A percentile compares a stretch with the other conserved stretches of the same genome.
phyloP scores from a whole-genome alignment of 2,329 filamentous ascomycete species.

The Madurella fahalii region DNA sequence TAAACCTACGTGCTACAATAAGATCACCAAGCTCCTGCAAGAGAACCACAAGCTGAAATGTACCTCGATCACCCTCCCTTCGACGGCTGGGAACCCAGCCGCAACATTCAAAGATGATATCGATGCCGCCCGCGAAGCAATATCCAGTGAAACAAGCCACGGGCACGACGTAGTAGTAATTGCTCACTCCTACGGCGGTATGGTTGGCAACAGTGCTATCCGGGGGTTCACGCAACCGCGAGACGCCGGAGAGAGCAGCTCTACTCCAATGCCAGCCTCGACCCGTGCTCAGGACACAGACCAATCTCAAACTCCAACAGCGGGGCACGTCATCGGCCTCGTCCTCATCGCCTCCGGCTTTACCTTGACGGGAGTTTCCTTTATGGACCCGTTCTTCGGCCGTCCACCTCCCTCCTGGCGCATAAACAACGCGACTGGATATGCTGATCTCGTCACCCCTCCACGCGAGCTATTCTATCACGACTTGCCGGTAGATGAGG shows the following conservation, averaged over 20 bases:
- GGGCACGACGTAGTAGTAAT: constrained; percentile 44
- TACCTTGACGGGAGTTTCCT: constrained; percentile 33
- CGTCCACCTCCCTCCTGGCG: constrained; percentile 41
- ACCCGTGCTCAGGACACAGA: too few relatives aligned
- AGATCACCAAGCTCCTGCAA: constrained; percentile 34
- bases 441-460: constrained; percentile 36
- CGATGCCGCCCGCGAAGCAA: constrained; percentile 35
- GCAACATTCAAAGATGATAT: constrained; percentile 42
- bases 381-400: constrained; percentile 40
- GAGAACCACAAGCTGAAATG: constrained; percentile 31
- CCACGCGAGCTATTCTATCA: constrained; percentile 46
- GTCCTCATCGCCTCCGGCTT: constrained; percentile 45
- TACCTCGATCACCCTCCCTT: constrained; percentile 37
- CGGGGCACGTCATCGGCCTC: constrained; percentile 42
- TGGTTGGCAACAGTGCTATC: constrained; percentile 43
- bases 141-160: constrained; percentile 33
- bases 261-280: neutral
- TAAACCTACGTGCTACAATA: constrained; percentile 23
- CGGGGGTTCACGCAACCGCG: constrained; percentile 35
- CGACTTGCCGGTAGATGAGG: constrained; percentile 43
- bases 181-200: constrained; percentile 47
- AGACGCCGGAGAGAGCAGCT: neutral
- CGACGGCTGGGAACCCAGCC: constrained; percentile 31
- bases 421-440: constrained; percentile 38
- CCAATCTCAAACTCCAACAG: neutral